Evolutionary conservation across 1,139 yeast genomes (phyloP).

Genomic region (Yueomyces sp.): DNA sequence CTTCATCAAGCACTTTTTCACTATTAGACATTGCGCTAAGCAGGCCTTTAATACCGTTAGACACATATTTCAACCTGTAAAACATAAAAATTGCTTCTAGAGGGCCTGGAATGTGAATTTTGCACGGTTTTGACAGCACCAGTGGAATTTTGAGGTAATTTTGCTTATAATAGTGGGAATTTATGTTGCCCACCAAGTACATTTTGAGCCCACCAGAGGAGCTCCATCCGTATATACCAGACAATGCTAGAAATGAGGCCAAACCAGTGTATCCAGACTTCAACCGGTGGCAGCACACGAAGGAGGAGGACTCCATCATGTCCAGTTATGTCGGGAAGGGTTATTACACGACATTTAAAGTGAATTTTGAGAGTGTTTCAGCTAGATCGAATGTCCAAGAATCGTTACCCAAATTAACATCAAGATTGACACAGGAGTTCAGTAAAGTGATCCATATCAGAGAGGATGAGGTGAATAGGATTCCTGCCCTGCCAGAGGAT

Average conservation of each 20-base stretch:
- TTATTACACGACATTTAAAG: conserved; percentile 40
- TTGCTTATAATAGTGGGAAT: too few species aligned
- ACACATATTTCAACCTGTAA: too few species aligned
- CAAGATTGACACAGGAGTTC: conserved; percentile 49
- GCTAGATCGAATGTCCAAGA: conserved; percentile 38
- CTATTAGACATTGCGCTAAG: too few species aligned
- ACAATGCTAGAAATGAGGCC: background rate
- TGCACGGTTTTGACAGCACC: too few species aligned
- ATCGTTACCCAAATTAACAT: conserved; percentile 36
- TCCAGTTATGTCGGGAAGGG: conserved; percentile 46
- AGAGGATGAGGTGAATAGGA: conserved; percentile 52
- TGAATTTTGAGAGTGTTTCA: conserved; percentile 44
- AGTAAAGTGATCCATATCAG: conserved; percentile 55
- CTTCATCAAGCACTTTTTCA: too few species aligned
- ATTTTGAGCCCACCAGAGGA: conserved; percentile 23
- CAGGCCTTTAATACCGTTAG: too few species aligned
- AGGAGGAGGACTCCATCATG: conserved; percentile 41
- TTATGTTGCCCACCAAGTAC: conserved; percentile 22
- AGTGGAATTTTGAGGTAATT: too few species aligned
- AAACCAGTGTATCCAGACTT: conserved; percentile 52
- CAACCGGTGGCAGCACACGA: conserved; percentile 60
- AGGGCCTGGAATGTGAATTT: too few species aligned
- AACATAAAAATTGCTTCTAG: too few species aligned
- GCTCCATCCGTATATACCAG: conserved; percentile 17
- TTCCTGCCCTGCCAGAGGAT: conserved; percentile 30